Conservation (phyloP, 805 yeast genomes). For the Groenewaldozyma tartarivorans region DNA sequence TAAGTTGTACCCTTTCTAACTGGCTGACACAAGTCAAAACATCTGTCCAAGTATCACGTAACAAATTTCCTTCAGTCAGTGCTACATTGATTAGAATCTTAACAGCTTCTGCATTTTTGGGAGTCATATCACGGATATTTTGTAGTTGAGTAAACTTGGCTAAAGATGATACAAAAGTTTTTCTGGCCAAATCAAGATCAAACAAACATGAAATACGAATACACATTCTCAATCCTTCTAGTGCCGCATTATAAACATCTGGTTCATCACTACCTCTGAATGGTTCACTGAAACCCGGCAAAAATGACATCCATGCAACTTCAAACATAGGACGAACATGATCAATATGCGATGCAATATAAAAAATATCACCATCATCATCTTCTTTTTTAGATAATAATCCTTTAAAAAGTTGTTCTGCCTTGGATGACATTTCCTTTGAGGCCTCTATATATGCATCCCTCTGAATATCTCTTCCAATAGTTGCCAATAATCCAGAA, state of each 20-base stretch:
- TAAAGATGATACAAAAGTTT: conserved; percentile 82
- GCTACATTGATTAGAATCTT: conserved; percentile 67
- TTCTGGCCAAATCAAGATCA: conserved; percentile 73
- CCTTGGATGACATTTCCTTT: conserved; percentile 78
- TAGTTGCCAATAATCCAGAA: conserved; percentile 38
- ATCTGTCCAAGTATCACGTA: conserved; percentile 76
- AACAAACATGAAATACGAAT: conserved; percentile 77
- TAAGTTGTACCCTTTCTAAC: conserved; percentile 79
- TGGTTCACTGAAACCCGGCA: conserved; percentile 91
- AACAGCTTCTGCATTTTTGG: conserved; percentile 76
- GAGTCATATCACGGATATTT: conserved; percentile 66
- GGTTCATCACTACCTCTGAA: conserved; percentile 74
- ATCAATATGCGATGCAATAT: conserved; percentile 77
- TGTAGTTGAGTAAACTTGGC: conserved; percentile 77
- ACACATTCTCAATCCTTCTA: conserved; percentile 80
- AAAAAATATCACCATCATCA: conserved; percentile 38
- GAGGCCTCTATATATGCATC: conserved; percentile 93
- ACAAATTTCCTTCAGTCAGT: conserved; percentile 63
- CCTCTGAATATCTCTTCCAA: conserved; percentile 49
- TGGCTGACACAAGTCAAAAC: conserved; percentile 77
- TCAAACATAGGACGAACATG: conserved; percentile 92
- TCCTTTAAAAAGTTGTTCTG: conserved; percentile 71
- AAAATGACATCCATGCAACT: conserved; percentile 90
- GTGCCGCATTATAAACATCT: conserved; percentile 44
- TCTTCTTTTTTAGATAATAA: conserved; percentile 28